phyloP scores from a whole-genome alignment of 371 early-diverging fungal species.

The Capniomyces stellatus region DNA sequence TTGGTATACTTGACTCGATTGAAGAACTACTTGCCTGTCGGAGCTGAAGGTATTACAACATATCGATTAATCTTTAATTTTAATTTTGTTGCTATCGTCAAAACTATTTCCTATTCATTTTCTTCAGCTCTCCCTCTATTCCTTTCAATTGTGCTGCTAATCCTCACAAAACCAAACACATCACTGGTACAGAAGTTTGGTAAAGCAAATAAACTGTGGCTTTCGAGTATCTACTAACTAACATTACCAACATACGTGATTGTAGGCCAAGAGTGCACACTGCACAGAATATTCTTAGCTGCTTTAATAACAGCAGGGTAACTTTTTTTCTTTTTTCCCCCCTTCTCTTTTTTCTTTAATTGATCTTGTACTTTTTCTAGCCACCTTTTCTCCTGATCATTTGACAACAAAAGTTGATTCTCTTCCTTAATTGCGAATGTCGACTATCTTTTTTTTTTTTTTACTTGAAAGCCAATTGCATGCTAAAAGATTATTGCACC shows the following conservation, averaged over 20 bases:
- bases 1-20: conserved; percentile 39
- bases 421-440: too few species aligned
- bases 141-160: too few species aligned
- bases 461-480: too few species aligned
- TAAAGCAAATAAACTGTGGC: neutral
- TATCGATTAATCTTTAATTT: neutral
- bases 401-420: too few species aligned
- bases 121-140: neutral
- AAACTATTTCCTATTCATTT: neutral
- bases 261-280: conserved; percentile 51
- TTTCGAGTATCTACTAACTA: neutral
- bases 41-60: conserved; percentile 40
- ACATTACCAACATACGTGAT: too few species aligned
- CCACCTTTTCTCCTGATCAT: neutral
- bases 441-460: too few species aligned
- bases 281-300: conserved; percentile 61
- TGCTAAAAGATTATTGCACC: too few species aligned
- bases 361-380: neutral
- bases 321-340: neutral
- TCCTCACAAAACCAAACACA: neutral
- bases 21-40: conserved; percentile 27
- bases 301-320: conserved; percentile 43
- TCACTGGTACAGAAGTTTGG: neutral
- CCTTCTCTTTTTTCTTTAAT: neutral
- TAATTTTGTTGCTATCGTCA: neutral